phyloP scores from a whole-genome alignment of 805 yeast species.

The Yamadazyma phyllophila region DNA sequence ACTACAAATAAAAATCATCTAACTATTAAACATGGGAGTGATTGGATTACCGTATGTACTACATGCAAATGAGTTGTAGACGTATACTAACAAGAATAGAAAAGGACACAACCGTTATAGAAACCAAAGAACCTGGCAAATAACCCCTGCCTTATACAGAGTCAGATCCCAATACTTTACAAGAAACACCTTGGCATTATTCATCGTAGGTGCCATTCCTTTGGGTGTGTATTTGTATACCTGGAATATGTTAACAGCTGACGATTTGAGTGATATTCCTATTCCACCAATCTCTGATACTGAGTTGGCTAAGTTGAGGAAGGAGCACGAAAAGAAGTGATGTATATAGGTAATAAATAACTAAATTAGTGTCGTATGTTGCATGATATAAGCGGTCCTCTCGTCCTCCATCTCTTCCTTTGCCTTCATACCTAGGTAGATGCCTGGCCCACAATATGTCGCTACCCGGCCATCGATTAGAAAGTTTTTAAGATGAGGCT shows the following conservation, averaged over 20 bases:
- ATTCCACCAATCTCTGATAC: conserved; percentile 86
- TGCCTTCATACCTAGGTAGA: too few species aligned
- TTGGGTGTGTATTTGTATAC: conserved; percentile 65
- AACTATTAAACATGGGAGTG: conserved; percentile 21
- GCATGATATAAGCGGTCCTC: too few species aligned
- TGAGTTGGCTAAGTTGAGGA: conserved; percentile 67
- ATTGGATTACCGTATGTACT: conserved; percentile 31
- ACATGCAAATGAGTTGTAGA: background rate
- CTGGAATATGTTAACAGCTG: conserved; percentile 62
- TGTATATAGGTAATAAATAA: background rate
- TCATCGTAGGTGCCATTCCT: conserved; percentile 60
- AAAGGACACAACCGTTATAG: conserved; percentile 44
- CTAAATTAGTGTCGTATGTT: too few species aligned
- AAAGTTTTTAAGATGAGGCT: too few species aligned
- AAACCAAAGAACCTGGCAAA: conserved; percentile 71
- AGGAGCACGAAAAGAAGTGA: conserved; percentile 61
- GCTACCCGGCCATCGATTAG: too few species aligned
- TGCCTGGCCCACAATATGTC: too few species aligned
- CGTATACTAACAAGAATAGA: conserved; percentile 23
- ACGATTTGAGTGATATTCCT: conserved; percentile 89
- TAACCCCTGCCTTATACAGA: conserved; percentile 91
- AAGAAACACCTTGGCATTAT: conserved; percentile 66
- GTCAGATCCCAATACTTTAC: conserved; percentile 86
- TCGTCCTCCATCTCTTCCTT: too few species aligned
- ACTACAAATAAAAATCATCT: background rate